These are phyloP conservation scores for Fusarium dlaminii DNA, from an alignment of 2,329 filamentous ascomycete genomes.

Conservation along the genomic window DNA sequence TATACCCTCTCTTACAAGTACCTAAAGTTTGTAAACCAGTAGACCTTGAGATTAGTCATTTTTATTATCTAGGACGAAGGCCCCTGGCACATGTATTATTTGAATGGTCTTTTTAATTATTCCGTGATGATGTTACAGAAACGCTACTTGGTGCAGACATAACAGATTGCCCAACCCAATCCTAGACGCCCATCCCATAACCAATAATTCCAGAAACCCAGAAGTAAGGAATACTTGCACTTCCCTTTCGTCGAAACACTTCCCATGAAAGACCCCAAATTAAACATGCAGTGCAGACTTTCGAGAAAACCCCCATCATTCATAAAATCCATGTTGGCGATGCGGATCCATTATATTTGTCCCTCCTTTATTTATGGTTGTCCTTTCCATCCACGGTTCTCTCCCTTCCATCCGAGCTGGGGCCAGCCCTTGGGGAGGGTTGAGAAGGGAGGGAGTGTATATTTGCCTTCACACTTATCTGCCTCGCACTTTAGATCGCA, in stretches of 20 bases:
- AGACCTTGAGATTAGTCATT: neutral
- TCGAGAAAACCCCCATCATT: constrained; percentile 13
- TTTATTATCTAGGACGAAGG: too few relatives aligned
- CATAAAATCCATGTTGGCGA: constrained; percentile 9
- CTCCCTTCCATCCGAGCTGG: constrained; percentile 41
- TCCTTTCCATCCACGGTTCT: constrained; percentile 40
- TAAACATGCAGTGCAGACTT: neutral
- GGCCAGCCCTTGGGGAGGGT: constrained; percentile 71
- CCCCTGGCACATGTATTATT: neutral
- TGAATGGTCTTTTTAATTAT: constrained; percentile 4
- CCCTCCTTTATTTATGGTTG: constrained; percentile 27
- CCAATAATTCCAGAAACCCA: constrained; percentile 30
- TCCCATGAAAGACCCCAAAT: neutral
- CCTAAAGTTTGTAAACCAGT: neutral
- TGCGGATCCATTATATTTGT: neutral
- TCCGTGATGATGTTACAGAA: constrained; percentile 25
- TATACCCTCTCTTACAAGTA: neutral
- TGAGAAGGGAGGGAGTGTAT: constrained; percentile 66
- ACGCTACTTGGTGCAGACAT: constrained; percentile 33
- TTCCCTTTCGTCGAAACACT: neutral
- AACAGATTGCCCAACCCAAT: constrained; percentile 32
- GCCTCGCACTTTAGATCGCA: constrained; percentile 58
- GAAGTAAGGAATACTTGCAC: constrained; percentile 5
- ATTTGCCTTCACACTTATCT: constrained; percentile 64
- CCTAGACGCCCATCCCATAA: constrained; percentile 33